Base-by-base conservation (phyloP, 2,329 filamentous ascomycete genomes). In the Ophiostoma piceae region DNA sequence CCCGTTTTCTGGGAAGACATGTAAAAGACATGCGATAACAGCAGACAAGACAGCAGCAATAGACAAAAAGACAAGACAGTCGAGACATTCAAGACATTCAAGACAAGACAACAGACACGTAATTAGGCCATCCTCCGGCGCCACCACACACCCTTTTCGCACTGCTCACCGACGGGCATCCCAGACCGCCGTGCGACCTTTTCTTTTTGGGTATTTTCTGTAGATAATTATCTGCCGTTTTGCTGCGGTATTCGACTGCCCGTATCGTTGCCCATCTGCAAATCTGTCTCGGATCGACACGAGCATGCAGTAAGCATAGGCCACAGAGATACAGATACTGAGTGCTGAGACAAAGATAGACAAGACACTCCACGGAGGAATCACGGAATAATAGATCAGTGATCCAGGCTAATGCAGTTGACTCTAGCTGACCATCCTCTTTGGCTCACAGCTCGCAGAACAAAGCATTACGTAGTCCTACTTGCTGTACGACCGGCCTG, bases 181-280 rank as follows among this genome's bases (percentile, higher is more conserved):
- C 65, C 65, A 66, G 65, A 66, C 65, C 65, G 65, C 65, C 65
- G 65, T 66, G 65, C 62, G 39, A 65, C 62, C 9, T 32, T 22
- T 62, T 62, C 6, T 26, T 62, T 22, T 14, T 57, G 7, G 8
- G 2, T 41, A 39, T 41, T 29, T 3, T 35, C 22, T 26, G 12
- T 14, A 8, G 8, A 22, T 8, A 29, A 26, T 19, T 19, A 47
- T 6, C 16, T 47, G 43, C 43, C 16, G 43, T 19, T 47, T 47
- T 47, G 3, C 43, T 8, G 43, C 16, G 14, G 41, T 6, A 19
- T 47, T 47, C 16, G 43, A 19, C 43, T 19, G 19, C 16, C 43
- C 43, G 6, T 16, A n/a, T 47, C 43, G 16, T n/a, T 7, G 1
- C 43, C 7, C 19, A 47, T 47, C 43, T 47, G 43, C 43, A n/a